Evolutionary conservation across 1,139 yeast genomes (phyloP), one percentile per base, ranked within the genome.

Genomic region (Kluyveromyces marxianus): DNA sequence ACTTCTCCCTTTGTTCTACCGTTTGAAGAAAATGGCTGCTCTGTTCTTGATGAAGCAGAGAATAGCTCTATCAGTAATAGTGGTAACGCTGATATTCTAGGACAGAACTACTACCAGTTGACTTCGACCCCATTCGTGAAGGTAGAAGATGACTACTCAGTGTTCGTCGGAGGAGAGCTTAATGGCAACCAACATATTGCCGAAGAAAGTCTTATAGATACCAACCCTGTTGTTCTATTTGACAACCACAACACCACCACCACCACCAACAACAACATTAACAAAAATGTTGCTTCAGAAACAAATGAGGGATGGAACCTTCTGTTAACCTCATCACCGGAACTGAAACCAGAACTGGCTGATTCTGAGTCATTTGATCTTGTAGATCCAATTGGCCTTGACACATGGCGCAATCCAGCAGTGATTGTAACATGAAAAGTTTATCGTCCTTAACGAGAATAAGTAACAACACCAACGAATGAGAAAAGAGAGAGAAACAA

Each of bases 331-430:
- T 37, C 14, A 34, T 38, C 43, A n/a, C 37, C 32, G 7, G 37
- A 33, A 10, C 37, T 34, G 21, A 35, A n/a, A 3, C n/a, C 29
- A 8, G 43, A 40, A 24, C 27, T 40, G 35, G 28, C 43, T 14
- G 33, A 27, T 28, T 5, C 25, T 10, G 44, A 44, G 28, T 24
- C 47, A 32, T 32, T 44, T 8, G 48, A 45, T 43, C 35, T 47
- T 47, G 37, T 48, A 43, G 54, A 53, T 42, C 51, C 59, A 47
- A 56, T 55, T 54, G 68, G 54, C 48, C 60, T 64, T 56, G 69
- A 63, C 58, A 66, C 65, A 65, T 65, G 67, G 70, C 69, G 70
- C 65, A 65, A 67, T 66, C 70, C 70, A 66, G 70, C 65, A 59
- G 70, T 54, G 70, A 65, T 67, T 64, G 47, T 37, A 31, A 42